Base-by-base conservation (phyloP, 768 basidiomycete species). In the Mycena rebaudengoi region DNA sequence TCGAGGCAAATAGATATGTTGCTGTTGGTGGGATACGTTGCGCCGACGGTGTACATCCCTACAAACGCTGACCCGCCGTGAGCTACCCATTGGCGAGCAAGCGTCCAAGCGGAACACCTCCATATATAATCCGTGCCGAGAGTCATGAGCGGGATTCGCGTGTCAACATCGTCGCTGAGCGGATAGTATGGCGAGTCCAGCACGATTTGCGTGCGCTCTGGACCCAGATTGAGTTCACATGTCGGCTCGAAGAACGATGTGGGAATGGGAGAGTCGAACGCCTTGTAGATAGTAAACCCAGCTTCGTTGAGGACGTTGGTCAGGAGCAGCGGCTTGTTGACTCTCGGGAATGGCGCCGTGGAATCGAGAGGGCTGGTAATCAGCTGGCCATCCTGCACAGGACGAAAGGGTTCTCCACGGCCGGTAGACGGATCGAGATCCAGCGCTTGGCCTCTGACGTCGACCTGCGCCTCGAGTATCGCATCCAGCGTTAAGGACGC, bases 301-400 rank as follows among this genome's bases (percentile, higher is more conserved):
- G 87, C 92, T 68, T 97, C 95, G 70, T 95, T 80, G 32, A 75
- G 73, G 12, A 91, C 89, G 12, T 86, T 91, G 5, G 92, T 88
- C 46, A 95, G 73, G 32, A 97, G 76, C 46, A 96, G 66, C 1
- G 90, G 84, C 71, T 95, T 91, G 58, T 74, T 81, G 46, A 86
- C 82, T 2, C 78, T 64, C 1, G 90, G 89, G 76, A 90, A 91
- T 2, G 86, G 71, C 5, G 82, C 78, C 0, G 86, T 84, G n/a
- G 83, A 84, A 73, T 90, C 89, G 20, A 92, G 80, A 16, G 90
- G 85, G 30, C 83, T 82, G 5, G 87, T 88, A 69, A 92, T 85
- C 40, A 93, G 81, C 20, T 77, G 71, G 20, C 87, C 89, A 70
- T 94, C 91, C 37, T 76, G 75, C 32, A 89, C 85, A 0, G 90